Conservation (phyloP, 2,329 filamentous ascomycete species). For the Orbilia quercus region DNA sequence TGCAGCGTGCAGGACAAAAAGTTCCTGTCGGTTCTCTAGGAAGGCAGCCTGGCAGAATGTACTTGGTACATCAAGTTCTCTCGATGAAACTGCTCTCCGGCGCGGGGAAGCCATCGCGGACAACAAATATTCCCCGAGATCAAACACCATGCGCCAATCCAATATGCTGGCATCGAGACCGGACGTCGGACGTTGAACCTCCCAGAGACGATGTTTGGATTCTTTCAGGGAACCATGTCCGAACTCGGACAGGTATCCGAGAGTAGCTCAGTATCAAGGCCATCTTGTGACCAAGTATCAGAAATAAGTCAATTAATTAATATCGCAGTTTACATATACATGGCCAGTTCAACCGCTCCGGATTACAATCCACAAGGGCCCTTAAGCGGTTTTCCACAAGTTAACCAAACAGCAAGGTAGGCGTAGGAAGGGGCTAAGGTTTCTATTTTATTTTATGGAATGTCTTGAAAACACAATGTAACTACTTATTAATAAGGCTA, state of each 20-base stretch:
- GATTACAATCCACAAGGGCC: background rate
- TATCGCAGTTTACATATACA: background rate
- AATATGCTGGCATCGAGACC: too few relatives aligned
- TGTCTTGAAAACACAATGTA: too few relatives aligned
- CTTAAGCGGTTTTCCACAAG: too few relatives aligned
- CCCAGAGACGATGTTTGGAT: background rate
- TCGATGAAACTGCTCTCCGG: background rate
- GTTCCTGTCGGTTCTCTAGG: background rate
- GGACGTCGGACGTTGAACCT: background rate
- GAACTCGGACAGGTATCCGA: background rate
- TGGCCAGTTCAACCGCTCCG: constrained; percentile 9
- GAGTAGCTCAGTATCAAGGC: too few relatives aligned
- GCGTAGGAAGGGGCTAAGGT: too few relatives aligned
- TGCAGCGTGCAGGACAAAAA: background rate
- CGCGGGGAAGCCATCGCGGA: background rate
- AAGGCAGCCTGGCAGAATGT: constrained; percentile 3
- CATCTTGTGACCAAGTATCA: background rate
- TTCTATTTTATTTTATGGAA: too few relatives aligned
- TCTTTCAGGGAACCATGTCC: background rate
- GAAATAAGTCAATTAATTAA: background rate
- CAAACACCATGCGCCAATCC: background rate
- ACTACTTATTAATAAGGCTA: too few relatives aligned
- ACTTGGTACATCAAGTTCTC: constrained; percentile 16
- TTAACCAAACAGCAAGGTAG: too few relatives aligned
- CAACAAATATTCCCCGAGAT: background rate